These are phyloP conservation scores for Crithidia bombi DNA, from an alignment of 208 protist species.

Conservation along the genomic window DNA sequence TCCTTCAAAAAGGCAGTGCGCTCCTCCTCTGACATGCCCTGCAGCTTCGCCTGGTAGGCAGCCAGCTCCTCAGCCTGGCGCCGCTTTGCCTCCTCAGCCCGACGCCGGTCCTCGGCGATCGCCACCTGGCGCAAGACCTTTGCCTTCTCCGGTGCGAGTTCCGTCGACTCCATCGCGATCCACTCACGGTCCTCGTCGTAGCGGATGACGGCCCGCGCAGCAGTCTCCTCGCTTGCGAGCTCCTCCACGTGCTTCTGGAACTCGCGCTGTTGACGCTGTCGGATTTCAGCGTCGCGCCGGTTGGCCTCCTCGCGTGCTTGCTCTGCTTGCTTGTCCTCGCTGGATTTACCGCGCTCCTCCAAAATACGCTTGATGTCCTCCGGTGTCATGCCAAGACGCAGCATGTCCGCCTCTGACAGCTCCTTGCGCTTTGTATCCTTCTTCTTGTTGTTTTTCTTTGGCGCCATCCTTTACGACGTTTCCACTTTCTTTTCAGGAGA, in stretches of 20 bases:
- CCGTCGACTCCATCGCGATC: slow-evolving; percentile 30
- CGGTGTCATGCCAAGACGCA: slow-evolving; percentile 73
- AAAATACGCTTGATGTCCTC: slow-evolving; percentile 76
- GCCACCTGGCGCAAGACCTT: slow-evolving; percentile 41
- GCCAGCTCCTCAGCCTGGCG: slow-evolving; percentile 46
- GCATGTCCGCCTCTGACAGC: slow-evolving; percentile 78
- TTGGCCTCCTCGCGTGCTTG: slow-evolving; percentile 36
- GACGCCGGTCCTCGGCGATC: slow-evolving; percentile 28
- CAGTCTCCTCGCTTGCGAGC: slow-evolving; percentile 27
- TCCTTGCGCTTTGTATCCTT: slow-evolving; percentile 64
- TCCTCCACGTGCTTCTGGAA: slow-evolving; percentile 39
- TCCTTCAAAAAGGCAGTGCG: slow-evolving; percentile 51
- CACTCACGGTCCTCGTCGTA: slow-evolving; percentile 47
- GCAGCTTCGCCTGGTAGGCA: slow-evolving; percentile 56
- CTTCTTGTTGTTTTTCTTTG: slow-evolving; percentile 60
- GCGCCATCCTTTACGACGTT: slow-evolving; percentile 39
- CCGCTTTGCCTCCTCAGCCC: slow-evolving; percentile 50
- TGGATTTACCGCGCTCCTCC: slow-evolving; percentile 66
- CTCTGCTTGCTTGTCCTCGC: slow-evolving; percentile 61
- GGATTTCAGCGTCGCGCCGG: slow-evolving; percentile 39
- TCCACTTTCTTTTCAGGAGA: not conserved
- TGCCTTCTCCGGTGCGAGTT: slow-evolving; percentile 30
- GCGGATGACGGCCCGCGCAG: slow-evolving; percentile 33
- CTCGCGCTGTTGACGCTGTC: slow-evolving; percentile 43
- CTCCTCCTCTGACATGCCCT: slow-evolving; percentile 44